Evolutionary conservation across 2,329 filamentous ascomycete genomes (phyloP), one percentile per base, ranked within the genome.

Genomic region (Clarireedia monteithiana): DNA sequence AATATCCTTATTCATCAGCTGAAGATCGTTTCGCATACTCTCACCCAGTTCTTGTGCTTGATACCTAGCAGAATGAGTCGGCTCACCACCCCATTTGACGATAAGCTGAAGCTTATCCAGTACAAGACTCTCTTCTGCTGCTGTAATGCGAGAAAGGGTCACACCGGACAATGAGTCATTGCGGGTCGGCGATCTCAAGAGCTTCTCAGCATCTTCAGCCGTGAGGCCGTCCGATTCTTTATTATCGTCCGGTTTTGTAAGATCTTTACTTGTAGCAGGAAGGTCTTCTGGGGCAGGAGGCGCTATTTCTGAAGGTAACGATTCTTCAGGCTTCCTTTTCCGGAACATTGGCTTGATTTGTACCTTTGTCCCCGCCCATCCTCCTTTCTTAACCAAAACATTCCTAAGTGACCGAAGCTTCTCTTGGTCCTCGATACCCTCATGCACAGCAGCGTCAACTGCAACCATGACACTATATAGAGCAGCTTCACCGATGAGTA

Each of bases 311-410:
- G 53, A 47, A 39, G 17, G 27, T 17, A 17, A 5, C 15, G 48
- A 24, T 61, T 85, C 82, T 50, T 88, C 82, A 2, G 84, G 81
- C 66, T 84, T 89, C 66, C 90, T 85, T 74, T 92, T 96, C 51
- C 91, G 85, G 72, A 99, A 99, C 91, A 99, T 96, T 9, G 94
- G 94, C 72, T 99, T 99, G 70, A 99, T 97, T 72, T 99, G 94
- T 2, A 99, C 91, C 71, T 99, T 99, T 1, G 94, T 99, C 0
- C 94, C 94, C 4, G 91, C 86, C 88, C 92, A 96, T 20, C 84
- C 85, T 1, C 91, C 91, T 71, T 99, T 99, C 73, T 94, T 95
- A 44, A 89, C 84, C 6, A 99, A 75, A 5, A 95, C 92, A 60
- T 92, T 92, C 57, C 88, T 86, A 50, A 99, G 78, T 44, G 89